Conservation (phyloP, 805 yeast genomes). For the Sugiyamaella qingdaonensis region DNA sequence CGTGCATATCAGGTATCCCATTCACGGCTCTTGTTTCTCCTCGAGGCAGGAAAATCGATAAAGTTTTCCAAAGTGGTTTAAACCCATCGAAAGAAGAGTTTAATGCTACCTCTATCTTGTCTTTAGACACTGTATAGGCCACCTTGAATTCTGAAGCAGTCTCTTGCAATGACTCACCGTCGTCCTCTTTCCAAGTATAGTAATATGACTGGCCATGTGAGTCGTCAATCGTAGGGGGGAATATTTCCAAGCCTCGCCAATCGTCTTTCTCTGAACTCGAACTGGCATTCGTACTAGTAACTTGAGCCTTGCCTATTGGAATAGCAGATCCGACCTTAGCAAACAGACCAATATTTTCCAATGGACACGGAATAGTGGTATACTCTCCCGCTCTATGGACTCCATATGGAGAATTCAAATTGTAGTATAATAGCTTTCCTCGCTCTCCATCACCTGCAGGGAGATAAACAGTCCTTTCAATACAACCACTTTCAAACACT, state of each 20-base stretch:
- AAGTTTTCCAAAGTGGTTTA: not conserved
- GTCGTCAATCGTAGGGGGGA: slow-evolving; percentile 5
- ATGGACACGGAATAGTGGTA: not conserved
- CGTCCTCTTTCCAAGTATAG: slow-evolving; percentile 10
- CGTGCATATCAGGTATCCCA: too few species aligned
- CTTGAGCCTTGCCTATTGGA: slow-evolving; percentile 8
- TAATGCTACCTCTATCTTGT: not conserved
- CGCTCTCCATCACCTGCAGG: not conserved
- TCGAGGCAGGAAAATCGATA: not conserved
- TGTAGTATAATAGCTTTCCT: not conserved
- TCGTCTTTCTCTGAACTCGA: not conserved
- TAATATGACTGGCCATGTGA: slow-evolving; percentile 4
- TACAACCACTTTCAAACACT: not conserved
- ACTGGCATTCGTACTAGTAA: slow-evolving; percentile 3
- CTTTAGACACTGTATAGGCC: not conserved
- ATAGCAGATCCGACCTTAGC: slow-evolving; percentile 10
- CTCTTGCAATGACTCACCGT: slow-evolving; percentile 5
- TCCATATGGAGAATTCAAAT: not conserved
- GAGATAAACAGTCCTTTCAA: not conserved
- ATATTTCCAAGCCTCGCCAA: slow-evolving; percentile 10
- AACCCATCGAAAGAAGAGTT: not conserved
- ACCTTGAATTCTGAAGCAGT: not conserved
- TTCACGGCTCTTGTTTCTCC: not conserved
- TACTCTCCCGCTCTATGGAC: slow-evolving; percentile 5
- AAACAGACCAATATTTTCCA: slow-evolving; percentile 9